Percentiles rank a stretch among this genome's conserved stretches.
Conservation (phyloP, 441 rosid species). For the Adansonia grandidieri region DNA sequence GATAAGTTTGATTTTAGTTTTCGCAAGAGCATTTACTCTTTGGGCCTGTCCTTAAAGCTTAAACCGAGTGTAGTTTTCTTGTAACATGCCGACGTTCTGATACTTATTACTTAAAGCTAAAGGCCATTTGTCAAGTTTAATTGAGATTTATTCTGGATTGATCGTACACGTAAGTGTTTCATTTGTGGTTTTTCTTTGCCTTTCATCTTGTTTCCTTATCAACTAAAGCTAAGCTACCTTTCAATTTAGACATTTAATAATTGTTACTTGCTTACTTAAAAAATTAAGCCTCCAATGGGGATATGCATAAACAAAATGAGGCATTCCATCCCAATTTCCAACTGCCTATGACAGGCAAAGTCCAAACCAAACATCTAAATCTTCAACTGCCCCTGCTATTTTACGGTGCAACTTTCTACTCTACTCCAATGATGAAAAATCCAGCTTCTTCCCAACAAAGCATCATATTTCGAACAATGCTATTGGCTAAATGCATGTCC, state of each 20-base stretch:
- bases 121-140: neutral
- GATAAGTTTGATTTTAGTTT: too few species aligned
- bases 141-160: neutral
- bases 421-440: neutral
- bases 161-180: conserved; percentile 10
- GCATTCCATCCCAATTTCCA: too few species aligned
- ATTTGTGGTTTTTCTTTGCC: conserved; percentile 22
- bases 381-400: neutral
- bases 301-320: too few species aligned
- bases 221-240: conserved; percentile 6
- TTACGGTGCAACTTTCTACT: neutral
- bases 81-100: too few species aligned
- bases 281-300: too few species aligned
- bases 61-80: too few species aligned
- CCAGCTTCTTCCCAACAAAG: neutral
- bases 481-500: neutral
- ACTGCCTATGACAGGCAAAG: neutral
- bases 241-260: neutral
- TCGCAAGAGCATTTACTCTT: too few species aligned
- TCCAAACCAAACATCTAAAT: neutral
- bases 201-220: conserved; percentile 19
- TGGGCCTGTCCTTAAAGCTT: too few species aligned
- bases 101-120: neutral
- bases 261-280: neutral
- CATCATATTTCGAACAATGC: neutral